Percentiles rank a stretch among this genome's conserved stretches.
Evolutionary conservation across 176 grass and related monocot genomes (phyloP).

Genomic region (Cenchrus americanus): DNA sequence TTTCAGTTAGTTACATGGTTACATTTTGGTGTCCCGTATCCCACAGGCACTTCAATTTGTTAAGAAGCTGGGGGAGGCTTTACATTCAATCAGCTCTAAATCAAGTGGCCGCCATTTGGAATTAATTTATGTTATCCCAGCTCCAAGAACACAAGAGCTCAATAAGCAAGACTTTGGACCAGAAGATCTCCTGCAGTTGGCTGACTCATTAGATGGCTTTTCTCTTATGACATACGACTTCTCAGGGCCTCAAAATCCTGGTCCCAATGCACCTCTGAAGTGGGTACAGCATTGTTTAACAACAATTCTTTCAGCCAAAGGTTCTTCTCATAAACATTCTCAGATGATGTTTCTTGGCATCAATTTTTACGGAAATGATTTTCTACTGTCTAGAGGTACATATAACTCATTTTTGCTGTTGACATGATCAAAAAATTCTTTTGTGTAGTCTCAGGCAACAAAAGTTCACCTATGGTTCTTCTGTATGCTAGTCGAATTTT

Average conservation of each 20-base stretch:
- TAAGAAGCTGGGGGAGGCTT: constrained; percentile 69
- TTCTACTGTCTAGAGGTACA: constrained; percentile 81
- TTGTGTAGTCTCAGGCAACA: background rate
- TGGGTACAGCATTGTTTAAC: constrained; percentile 73
- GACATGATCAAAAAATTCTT: constrained; percentile 22
- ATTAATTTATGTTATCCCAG: constrained; percentile 85
- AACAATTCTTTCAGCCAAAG: constrained; percentile 61
- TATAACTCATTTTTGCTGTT: constrained; percentile 15
- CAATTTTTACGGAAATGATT: constrained; percentile 98
- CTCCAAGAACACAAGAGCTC: constrained; percentile 62
- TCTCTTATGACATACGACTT: constrained; percentile 99
- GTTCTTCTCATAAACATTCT: constrained; percentile 45
- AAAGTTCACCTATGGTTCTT: constrained; percentile 26
- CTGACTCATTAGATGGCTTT: constrained; percentile 79
- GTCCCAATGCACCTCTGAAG: constrained; percentile 83
- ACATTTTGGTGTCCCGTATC: constrained; percentile 39
- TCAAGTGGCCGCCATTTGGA: constrained; percentile 59
- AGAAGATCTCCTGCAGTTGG: constrained; percentile 68
- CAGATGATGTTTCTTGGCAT: constrained; percentile 87
- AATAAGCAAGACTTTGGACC: constrained; percentile 69
- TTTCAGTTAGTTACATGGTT: background rate
- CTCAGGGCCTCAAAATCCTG: constrained; percentile 87
- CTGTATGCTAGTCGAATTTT: constrained; percentile 23
- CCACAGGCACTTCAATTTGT: constrained; percentile 80
- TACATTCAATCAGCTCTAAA: constrained; percentile 70